Evolutionary conservation across 2,329 filamentous ascomycete genomes (phyloP).

Genomic region (Xylariaceae sp.): DNA sequence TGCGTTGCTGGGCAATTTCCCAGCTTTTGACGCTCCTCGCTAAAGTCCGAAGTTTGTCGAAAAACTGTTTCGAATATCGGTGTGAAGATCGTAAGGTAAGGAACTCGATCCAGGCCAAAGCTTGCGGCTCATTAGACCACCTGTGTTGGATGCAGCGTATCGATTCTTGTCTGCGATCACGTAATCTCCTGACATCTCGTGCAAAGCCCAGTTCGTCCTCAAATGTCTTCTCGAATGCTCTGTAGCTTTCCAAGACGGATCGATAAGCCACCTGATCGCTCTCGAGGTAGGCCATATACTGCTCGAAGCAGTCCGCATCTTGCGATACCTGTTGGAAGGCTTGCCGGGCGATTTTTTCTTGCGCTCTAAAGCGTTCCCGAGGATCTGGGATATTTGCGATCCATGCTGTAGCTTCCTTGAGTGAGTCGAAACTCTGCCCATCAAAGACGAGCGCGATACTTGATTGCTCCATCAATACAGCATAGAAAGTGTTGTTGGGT

Average conservation of each 20-base stretch:
- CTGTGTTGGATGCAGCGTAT: neutral
- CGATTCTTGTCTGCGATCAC: slow-evolving; percentile 1
- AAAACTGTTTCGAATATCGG: neutral
- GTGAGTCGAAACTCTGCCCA: neutral
- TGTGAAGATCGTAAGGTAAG: neutral
- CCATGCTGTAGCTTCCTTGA: neutral
- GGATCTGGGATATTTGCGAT: neutral
- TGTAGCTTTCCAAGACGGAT: neutral
- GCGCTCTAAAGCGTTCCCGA: neutral
- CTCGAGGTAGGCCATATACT: slow-evolving; percentile 3
- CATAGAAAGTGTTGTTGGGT: no score
- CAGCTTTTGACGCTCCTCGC: neutral
- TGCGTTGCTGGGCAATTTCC: neutral
- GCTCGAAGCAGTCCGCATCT: slow-evolving; percentile 2
- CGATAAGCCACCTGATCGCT: neutral
- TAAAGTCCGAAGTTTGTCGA: slow-evolving; percentile 2
- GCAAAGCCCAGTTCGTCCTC: slow-evolving; percentile 1
- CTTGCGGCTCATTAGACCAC: slow-evolving; percentile 1
- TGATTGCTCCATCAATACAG: no score
- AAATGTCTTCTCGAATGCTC: slow-evolving; percentile 1
- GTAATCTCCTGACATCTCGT: neutral
- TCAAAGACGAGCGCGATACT: no score
- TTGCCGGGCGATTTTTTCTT: neutral
- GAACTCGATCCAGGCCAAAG: neutral
- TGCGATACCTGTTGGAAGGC: neutral